Percentiles rank a stretch among this genome's conserved stretches.
These are phyloP conservation scores for Apiospora arundinis DNA, from an alignment of 2,329 filamentous ascomycete species.

Conservation along the genomic window DNA sequence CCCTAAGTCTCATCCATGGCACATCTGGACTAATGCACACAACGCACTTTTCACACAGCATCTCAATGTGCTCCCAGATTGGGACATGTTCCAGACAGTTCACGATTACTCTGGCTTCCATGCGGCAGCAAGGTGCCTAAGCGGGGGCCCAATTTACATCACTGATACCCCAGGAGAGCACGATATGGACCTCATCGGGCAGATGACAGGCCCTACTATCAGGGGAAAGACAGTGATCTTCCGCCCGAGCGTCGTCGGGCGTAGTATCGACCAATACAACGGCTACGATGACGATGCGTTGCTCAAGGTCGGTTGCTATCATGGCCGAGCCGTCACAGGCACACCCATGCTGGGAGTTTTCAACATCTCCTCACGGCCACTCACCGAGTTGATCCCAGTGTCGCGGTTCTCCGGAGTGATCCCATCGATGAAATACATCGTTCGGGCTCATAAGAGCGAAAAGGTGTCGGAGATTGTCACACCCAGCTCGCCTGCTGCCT, in stretches of 20 bases:
- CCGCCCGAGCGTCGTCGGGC: constrained; percentile 76
- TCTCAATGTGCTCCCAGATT: constrained; percentile 86
- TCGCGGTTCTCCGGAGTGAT: constrained; percentile 75
- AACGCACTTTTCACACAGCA: constrained; percentile 84
- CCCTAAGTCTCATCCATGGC: constrained; percentile 85
- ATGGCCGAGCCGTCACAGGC: constrained; percentile 69
- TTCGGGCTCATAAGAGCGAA: constrained; percentile 75
- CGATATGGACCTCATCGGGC: constrained; percentile 73
- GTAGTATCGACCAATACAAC: constrained; percentile 75
- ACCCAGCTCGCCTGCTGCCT: constrained; percentile 48
- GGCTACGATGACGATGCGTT: constrained; percentile 76
- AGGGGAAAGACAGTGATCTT: constrained; percentile 80
- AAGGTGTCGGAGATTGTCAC: constrained; percentile 61
- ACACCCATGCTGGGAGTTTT: constrained; percentile 84
- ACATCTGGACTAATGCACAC: constrained; percentile 93
- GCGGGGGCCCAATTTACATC: constrained; percentile 92
- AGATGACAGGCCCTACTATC: constrained; percentile 80
- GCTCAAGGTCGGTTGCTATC: constrained; percentile 80
- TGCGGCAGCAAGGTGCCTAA: constrained; percentile 86
- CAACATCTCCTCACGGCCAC: constrained; percentile 70
- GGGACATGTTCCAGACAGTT: constrained; percentile 73
- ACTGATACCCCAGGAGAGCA: constrained; percentile 89
- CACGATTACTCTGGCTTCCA: constrained; percentile 81
- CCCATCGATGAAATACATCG: constrained; percentile 65
- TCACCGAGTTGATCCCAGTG: constrained; percentile 75